These are phyloP conservation scores for Candida chauliodis DNA, from an alignment of 805 yeast species.

Conservation along the genomic window DNA sequence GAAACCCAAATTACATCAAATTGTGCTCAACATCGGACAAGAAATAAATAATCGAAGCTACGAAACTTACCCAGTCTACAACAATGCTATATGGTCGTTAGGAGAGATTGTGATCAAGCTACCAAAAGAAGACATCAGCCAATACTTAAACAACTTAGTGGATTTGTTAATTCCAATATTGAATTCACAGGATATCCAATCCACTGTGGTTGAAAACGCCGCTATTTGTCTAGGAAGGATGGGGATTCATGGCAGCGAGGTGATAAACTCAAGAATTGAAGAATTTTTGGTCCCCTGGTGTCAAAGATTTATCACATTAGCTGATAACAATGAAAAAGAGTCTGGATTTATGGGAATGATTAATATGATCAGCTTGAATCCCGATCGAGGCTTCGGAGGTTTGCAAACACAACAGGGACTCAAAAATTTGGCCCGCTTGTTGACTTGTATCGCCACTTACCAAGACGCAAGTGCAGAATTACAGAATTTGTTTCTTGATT, in stretches of 20 bases:
- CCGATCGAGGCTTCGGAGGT: slow-evolving; percentile 53
- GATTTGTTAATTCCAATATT: slow-evolving; percentile 59
- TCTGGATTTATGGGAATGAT: slow-evolving; percentile 84
- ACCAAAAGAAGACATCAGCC: slow-evolving; percentile 42
- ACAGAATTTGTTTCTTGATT: slow-evolving; percentile 39
- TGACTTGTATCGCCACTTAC: slow-evolving; percentile 58
- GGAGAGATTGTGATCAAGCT: slow-evolving; percentile 79
- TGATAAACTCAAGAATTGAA: slow-evolving; percentile 53
- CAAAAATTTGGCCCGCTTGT: slow-evolving; percentile 48
- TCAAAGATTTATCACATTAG: slow-evolving; percentile 57
- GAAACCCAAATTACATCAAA: slow-evolving; percentile 44
- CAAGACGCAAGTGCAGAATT: slow-evolving; percentile 47
- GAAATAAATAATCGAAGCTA: slow-evolving; percentile 57
- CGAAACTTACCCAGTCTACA: slow-evolving; percentile 60
- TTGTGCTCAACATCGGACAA: slow-evolving; percentile 63
- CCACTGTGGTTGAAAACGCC: slow-evolving; percentile 76
- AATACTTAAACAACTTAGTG: slow-evolving; percentile 53
- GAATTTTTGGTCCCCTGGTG: slow-evolving; percentile 70
- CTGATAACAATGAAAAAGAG: slow-evolving; percentile 85
- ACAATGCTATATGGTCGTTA: slow-evolving; percentile 90
- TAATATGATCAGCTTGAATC: slow-evolving; percentile 60
- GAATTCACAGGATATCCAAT: slow-evolving; percentile 49
- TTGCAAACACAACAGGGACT: slow-evolving; percentile 37
- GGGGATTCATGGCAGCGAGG: slow-evolving; percentile 60
- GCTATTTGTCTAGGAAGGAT: slow-evolving; percentile 88